Evolutionary conservation across 371 early-diverging fungal species (phyloP), one percentile per base, ranked within the genome.

Genomic region (Thermomucor indicae-seudaticae): DNA sequence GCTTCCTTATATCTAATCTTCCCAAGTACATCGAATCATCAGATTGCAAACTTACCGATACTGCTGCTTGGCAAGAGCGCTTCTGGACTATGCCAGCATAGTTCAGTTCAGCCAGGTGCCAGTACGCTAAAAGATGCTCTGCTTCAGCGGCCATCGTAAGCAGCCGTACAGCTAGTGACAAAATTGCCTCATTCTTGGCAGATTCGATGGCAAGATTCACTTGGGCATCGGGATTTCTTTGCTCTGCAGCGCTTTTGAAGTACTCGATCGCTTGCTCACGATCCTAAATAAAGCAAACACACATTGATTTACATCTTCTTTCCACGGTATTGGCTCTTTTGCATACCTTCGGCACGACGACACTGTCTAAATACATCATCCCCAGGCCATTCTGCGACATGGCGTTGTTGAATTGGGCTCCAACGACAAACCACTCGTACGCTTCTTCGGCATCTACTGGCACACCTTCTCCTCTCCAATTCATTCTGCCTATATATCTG

Each of bases 381-480:
- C 93, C 97, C 7, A 96, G 49, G 6, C 78, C 81, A 58, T 85
- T 82, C 43, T 82, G 65, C 17, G 85, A 82, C 16, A 77, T 74
- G 1, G 86, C 67, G 55, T 90, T 83, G 17, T 77, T 78, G 50
- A 82, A 64, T 48, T 66, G 54, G 0, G 80, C 78, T 4, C 91
- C 95, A 2, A 76, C 51, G 24, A 67, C 62, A 60, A 95, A 93
- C 89, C 92, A 96, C 34, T 64, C 28, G 17, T 78, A 48, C 0
- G 97, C 97, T 10, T 64, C 75, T 4, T 50, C 57, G 4, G 80
- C 67, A 53, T 81, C 69, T 10, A 52, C 67, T 3, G 67, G 44
- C n/a, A 84, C 86, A 20, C 93, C 93, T 58, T 95, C 96, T 28
- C 96, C 98, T 35, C 97, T 84, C 86, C 86, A 79, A 55, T 88